phyloP scores from a whole-genome alignment of 805 yeast genomes.

The Maudiozyma barnettii region DNA sequence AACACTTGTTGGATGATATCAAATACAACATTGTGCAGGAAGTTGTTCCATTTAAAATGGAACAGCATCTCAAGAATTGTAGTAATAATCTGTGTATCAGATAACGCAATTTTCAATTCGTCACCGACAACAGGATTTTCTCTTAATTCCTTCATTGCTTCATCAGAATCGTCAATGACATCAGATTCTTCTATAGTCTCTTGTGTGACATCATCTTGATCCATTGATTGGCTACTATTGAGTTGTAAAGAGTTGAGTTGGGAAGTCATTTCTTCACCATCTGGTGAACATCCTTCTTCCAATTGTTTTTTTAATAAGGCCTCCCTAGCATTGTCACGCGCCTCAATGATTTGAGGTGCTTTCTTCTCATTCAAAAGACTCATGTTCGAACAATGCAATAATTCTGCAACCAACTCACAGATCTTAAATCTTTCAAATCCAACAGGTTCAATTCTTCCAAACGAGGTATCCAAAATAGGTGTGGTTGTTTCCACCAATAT shows the following conservation, averaged over 20 bases:
- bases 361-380: constrained; percentile 70
- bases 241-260: constrained; percentile 2
- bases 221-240: not conserved
- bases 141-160: constrained; percentile 35
- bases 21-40: constrained; percentile 77
- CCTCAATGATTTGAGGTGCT: constrained; percentile 56
- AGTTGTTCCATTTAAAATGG: constrained; percentile 73
- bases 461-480: constrained; percentile 33
- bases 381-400: constrained; percentile 94
- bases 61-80: constrained; percentile 61
- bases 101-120: constrained; percentile 54
- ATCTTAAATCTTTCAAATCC: constrained; percentile 92
- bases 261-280: constrained; percentile 4
- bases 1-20: constrained; percentile 75
- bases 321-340: constrained; percentile 58
- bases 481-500: constrained; percentile 39
- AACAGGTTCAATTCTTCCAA: constrained; percentile 59
- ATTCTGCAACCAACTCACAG: constrained; percentile 88
- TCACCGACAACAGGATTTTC: constrained; percentile 60
- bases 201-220: constrained; percentile 8
- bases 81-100: constrained; percentile 51
- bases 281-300: not conserved
- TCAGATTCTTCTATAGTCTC: constrained; percentile 4
- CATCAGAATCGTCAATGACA: constrained; percentile 22
- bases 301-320: constrained; percentile 18